A percentile compares a stretch with the other conserved stretches of the same genome.
phyloP scores from a whole-genome alignment of 257 asterid species.

The Ocimum tenuiflorum region DNA sequence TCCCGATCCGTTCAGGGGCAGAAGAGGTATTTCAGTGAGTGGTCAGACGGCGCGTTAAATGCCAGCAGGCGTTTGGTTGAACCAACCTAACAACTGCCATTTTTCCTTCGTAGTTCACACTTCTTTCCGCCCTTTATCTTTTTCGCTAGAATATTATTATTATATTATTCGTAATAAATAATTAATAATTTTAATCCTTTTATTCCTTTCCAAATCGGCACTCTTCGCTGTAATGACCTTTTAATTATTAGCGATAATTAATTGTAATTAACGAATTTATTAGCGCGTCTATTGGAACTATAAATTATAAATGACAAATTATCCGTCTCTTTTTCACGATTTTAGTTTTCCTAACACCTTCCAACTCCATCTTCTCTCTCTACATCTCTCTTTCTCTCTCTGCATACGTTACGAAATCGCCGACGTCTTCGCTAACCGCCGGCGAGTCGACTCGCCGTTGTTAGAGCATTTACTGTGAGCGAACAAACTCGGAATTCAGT shows the following conservation, averaged over 20 bases:
- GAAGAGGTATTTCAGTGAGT: neutral
- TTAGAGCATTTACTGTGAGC: neutral
- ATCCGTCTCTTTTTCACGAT: neutral
- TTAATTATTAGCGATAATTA: neutral
- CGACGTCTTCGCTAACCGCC: neutral
- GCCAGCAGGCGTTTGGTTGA: conserved; percentile 26
- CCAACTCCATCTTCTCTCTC: neutral
- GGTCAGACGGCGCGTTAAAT: conserved; percentile 24
- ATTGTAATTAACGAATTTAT: neutral
- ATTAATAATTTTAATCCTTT: neutral
- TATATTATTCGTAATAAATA: neutral
- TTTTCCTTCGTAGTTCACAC: conserved; percentile 25
- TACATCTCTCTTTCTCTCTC: neutral
- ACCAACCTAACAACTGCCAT: conserved; percentile 26
- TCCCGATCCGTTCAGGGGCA: neutral
- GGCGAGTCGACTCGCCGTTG: conserved; percentile 1
- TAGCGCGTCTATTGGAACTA: neutral
- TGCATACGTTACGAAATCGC: neutral
- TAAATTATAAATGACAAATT: neutral
- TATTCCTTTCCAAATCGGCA: conserved; percentile 2
- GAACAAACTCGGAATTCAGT: neutral
- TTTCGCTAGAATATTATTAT: neutral
- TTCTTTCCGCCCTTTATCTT: neutral
- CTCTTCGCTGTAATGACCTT: conserved; percentile 2
- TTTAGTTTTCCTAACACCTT: conserved; percentile 13